Evolutionary conservation across 495 filamentous ascomycete species (phyloP).

Genomic region (Poronia punctata): DNA sequence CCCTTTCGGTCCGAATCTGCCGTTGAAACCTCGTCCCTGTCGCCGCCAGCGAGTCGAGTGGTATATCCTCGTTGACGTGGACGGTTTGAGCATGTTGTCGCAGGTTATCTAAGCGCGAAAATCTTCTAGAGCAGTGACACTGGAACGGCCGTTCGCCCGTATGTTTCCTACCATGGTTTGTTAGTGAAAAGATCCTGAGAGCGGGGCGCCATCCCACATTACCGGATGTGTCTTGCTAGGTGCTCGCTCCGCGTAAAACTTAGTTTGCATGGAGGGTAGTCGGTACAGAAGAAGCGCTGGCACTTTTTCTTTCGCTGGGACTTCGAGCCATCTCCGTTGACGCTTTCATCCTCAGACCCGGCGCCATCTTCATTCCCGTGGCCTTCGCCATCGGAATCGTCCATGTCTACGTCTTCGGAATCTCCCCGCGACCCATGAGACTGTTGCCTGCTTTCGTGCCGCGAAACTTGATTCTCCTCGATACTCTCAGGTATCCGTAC

Average conservation of each 20-base stretch:
- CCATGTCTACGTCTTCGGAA: conserved; percentile 71
- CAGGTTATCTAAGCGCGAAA: conserved; percentile 94
- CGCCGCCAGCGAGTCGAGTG: conserved; percentile 84
- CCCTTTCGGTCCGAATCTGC: conserved; percentile 72
- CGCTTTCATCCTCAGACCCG: conserved; percentile 72
- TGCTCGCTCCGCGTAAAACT: conserved; percentile 98
- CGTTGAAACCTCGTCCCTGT: conserved; percentile 90
- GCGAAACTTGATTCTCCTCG: conserved; percentile 30
- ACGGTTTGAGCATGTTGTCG: conserved; percentile 97
- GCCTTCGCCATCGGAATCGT: conserved; percentile 58
- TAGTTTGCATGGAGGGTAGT: conserved; percentile 88
- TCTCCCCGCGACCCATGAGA: conserved; percentile 54
- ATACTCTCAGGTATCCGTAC: conserved; percentile 39
- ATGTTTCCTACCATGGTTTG: conserved; percentile 63
- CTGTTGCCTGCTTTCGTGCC: conserved; percentile 53
- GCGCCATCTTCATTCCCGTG: conserved; percentile 48
- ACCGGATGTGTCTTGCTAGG: conserved; percentile 89
- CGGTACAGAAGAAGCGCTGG: conserved; percentile 94
- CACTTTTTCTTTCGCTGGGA: conserved; percentile 91
- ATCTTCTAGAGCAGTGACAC: conserved; percentile 90
- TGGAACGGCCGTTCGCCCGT: conserved; percentile 96
- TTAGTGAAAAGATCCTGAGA: conserved; percentile 16
- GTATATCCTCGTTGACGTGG: conserved; percentile 96
- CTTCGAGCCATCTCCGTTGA: conserved; percentile 56
- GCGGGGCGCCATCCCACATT: conserved; percentile 5